These are phyloP conservation scores for Podila clonocystis DNA, from an alignment of 192 early-diverging fungal genomes.

Conservation along the genomic window DNA sequence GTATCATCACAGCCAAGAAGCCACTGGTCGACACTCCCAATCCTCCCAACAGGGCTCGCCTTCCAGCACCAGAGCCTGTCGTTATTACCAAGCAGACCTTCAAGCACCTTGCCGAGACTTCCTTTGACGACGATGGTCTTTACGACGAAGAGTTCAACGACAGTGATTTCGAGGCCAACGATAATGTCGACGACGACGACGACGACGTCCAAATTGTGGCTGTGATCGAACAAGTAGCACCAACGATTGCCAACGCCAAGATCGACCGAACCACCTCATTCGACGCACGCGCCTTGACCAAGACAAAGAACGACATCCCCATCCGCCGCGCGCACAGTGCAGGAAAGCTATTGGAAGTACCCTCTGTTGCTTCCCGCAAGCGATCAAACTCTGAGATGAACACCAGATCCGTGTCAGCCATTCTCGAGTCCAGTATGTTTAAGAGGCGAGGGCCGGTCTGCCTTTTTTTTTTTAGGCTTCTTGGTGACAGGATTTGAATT, in stretches of 20 bases:
- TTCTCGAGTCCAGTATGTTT: not conserved
- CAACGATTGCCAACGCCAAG: not conserved
- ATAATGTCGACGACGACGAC: not conserved
- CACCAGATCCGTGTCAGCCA: not conserved
- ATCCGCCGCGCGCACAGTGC: not conserved
- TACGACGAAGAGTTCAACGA: not conserved
- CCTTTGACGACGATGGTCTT: not conserved
- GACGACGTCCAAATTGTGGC: not conserved
- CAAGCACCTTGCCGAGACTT: not conserved
- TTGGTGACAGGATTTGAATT: not conserved
- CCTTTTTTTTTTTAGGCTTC: not conserved
- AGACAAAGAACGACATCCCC: not conserved
- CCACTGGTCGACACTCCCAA: not conserved
- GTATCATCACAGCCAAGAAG: constrained; percentile 17
- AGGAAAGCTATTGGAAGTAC: not conserved
- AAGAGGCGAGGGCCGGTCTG: no score
- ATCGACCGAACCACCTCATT: not conserved
- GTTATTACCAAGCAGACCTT: not conserved
- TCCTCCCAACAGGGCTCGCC: not conserved
- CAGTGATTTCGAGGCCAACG: not conserved
- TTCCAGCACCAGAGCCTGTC: not conserved
- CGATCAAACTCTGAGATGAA: not conserved
- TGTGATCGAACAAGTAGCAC: no score
- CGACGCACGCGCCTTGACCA: not conserved
- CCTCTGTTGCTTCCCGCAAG: not conserved